Percentiles rank a stretch among this genome's conserved stretches.
Conservation (phyloP, 148 eudicot species). For the Limonium bicolor region DNA sequence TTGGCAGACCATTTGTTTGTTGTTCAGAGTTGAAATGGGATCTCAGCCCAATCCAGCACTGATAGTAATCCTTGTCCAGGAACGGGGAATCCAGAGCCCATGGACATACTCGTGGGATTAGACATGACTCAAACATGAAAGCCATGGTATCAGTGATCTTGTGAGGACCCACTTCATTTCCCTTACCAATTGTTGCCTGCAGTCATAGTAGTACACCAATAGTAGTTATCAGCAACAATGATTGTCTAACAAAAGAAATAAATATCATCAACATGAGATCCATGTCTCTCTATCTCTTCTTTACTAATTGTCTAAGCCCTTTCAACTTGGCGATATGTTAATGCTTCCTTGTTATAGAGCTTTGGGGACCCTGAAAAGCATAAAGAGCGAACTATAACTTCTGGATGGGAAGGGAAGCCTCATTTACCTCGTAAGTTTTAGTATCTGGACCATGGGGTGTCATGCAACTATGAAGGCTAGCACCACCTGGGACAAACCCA, state of each 20-base stretch:
- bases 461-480: constrained; percentile 97
- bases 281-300: too few relatives aligned
- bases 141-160: constrained; percentile 74
- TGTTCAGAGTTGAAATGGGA: constrained; percentile 62
- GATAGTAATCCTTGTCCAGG: constrained; percentile 72
- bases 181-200: constrained; percentile 65
- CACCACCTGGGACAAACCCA: constrained; percentile 95
- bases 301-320: too few relatives aligned
- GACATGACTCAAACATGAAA: constrained; percentile 96
- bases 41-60: constrained; percentile 85
- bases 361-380: too few relatives aligned
- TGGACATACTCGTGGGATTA: constrained; percentile 73
- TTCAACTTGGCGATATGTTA: too few relatives aligned
- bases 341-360: too few relatives aligned
- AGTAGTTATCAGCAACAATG: too few relatives aligned
- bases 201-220: too few relatives aligned
- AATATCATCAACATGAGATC: too few relatives aligned
- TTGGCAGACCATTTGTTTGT: too few relatives aligned
- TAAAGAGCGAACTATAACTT: too few relatives aligned
- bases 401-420: too few relatives aligned
- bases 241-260: too few relatives aligned
- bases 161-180: constrained; percentile 54
- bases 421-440: constrained; percentile 92
- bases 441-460: constrained; percentile 99
- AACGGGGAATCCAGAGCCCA: constrained; percentile 88